Base-by-base conservation (phyloP, 129 eudicot species). In the Erigeron canadensis region DNA sequence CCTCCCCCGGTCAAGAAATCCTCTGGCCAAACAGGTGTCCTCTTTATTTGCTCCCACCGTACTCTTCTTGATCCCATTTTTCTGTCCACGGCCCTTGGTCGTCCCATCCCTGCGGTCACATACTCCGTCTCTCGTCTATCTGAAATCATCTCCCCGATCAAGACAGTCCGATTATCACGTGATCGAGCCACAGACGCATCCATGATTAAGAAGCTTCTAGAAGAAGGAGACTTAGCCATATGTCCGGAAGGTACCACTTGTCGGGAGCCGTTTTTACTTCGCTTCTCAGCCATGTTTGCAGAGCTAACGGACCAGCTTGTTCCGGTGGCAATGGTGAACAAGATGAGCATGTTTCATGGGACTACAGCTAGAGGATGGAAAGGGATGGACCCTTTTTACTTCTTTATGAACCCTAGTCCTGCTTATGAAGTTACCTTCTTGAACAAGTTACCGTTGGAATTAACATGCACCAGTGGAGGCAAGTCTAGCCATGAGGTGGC, bases 211-310 rank as follows among this genome's bases (percentile, higher is more conserved):
- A 85, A 88, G 63, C 79, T 88, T 15, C 59, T 83, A n/a, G 81
- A 82, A 63, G 88, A 83, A 74, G 90, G 95, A 2, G 90, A 88
- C 55, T 70, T 88, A 37, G 90, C 85, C 4, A 83, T 85, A 16
- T 88, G 95, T 45, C 95, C 95, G 0, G 91, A 88, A 67, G 91
- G 95, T 0, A 88, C 95, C 63, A 88, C 95, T 18, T 88, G 91
- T 18, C 77, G 95, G 2, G 95, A 88, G 45, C 91, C 91, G 1
- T 88, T 85, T 59, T 74, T 88, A 2, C 86, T 88, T 2, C 54
- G 95, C 23, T 88, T 88, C 53, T 85, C 88, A 0, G 84, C 95
- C 23, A 76, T 85, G 81, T 88, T 88, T 9, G 95, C 95, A 0
- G 95, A 85, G 73, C 54, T 81, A 39, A 83, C 88, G 3, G 86